phyloP scores from a whole-genome alignment of 306 rosid genomes.

The Dalbergia cultrata region DNA sequence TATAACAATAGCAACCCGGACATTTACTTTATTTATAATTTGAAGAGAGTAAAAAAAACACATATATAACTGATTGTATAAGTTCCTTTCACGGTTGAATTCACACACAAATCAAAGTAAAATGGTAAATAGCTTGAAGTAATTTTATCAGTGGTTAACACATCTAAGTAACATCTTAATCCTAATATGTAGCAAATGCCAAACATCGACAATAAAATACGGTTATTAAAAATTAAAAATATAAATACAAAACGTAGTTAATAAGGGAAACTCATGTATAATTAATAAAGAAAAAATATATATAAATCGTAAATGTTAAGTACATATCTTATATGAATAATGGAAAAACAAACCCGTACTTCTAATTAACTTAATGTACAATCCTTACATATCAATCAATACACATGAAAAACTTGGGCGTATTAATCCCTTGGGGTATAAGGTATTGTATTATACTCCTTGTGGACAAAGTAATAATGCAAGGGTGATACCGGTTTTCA shows the following conservation, averaged over 20 bases:
- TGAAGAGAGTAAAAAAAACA: too few species aligned
- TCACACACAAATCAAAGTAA: background rate
- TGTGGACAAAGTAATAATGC: background rate
- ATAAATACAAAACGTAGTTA: background rate
- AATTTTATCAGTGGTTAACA: background rate
- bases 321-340: background rate
- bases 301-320: conserved; percentile 17
- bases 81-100: background rate
- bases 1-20: background rate
- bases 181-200: background rate
- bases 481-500: background rate
- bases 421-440: conserved; percentile 14
- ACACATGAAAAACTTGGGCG: conserved; percentile 7
- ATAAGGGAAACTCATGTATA: background rate
- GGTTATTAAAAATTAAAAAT: background rate
- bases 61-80: background rate
- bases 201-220: background rate
- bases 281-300: background rate
- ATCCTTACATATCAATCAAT: background rate
- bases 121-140: background rate
- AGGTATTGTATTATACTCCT: background rate
- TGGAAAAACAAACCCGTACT: background rate
- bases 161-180: background rate
- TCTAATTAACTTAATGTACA: conserved; percentile 39
- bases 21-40: background rate